A percentile compares a stretch with the other conserved stretches of the same genome.
phyloP scores from a whole-genome alignment of 2,329 filamentous ascomycete genomes.

The Penicillium janthinellum region DNA sequence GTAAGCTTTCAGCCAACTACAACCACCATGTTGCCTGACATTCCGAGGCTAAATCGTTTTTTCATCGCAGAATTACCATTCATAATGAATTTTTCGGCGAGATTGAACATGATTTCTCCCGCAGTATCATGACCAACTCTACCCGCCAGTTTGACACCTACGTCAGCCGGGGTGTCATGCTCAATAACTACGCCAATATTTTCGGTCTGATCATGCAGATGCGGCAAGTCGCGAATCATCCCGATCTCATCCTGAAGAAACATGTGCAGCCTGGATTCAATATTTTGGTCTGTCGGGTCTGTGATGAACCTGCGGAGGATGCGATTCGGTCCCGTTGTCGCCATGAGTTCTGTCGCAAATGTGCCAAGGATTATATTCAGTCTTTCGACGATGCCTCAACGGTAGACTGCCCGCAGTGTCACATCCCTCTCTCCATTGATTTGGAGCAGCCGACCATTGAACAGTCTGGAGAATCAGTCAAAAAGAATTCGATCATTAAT shows the following conservation, averaged over 20 bases:
- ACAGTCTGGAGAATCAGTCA: constrained; percentile 81
- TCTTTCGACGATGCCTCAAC: constrained; percentile 67
- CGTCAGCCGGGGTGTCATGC: constrained; percentile 86
- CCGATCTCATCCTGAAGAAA: constrained; percentile 90
- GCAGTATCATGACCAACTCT: constrained; percentile 91
- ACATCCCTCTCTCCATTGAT: constrained; percentile 86
- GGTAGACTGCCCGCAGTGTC: constrained; percentile 79
- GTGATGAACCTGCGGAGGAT: constrained; percentile 94
- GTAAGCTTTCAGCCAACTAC: constrained; percentile 23
- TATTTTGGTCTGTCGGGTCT: constrained; percentile 87
- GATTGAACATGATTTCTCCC: constrained; percentile 92
- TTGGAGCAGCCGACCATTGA: constrained; percentile 94
- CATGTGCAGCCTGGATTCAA: constrained; percentile 84
- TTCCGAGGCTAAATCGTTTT: constrained; percentile 1
- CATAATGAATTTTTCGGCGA: constrained; percentile 96
- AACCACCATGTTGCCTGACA: no score
- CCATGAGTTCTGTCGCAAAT: constrained; percentile 87
- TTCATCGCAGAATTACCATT: constrained; percentile 65
- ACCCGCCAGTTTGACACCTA: constrained; percentile 92
- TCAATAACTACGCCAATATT: constrained; percentile 98
- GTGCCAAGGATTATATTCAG: constrained; percentile 76
- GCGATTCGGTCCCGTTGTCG: constrained; percentile 88
- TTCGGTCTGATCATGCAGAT: constrained; percentile 99
- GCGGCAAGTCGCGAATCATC: constrained; percentile 96
- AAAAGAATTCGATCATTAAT: constrained; percentile 97